Base-by-base conservation (phyloP, 345 rosid species). In the Ceriops zippeliana region DNA sequence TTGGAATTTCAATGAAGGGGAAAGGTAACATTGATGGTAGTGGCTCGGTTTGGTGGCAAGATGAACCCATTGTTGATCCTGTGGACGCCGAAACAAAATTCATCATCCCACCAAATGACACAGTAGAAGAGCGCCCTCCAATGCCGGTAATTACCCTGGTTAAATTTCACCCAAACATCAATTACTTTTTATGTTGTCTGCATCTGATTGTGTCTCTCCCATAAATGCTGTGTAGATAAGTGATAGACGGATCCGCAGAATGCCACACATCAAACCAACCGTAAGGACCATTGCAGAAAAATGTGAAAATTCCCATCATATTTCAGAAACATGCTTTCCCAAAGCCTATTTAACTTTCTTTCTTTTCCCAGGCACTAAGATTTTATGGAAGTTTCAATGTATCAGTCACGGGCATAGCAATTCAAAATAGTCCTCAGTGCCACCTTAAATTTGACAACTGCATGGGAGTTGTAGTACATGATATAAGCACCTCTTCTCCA, bases 371-470 rank as follows among this genome's bases (percentile, higher is more conserved):
- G 99, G 99, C 99, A 22, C 77, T 95, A 32, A 81, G 99, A 82
- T 90, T 95, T 70, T 95, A 95, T 61, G 99, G 99, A 63, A 95
- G 99, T 73, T 83, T 88, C 7, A 88, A 91, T 63, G 96, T 83
- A 68, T 88, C 98, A 1, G 93, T 95, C 75, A 87, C 91, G 3
- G 97, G 99, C 30, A 89, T 95, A 70, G 90, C 83, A 58, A 90
- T 95, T 72, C 93, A 83, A 75, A 91, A 90, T 87, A 95, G 99
- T 76, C 99, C 96, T 1, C 98, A 87, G 68, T 91, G 93, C 83
- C 99, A 95, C 75, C 96, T 95, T 82, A 91, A 95, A 82, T 95
- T 95, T 49, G 98, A 95, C 80, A 83, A 90, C 78, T 90, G 97
- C 82, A 73, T 83, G 10, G 90, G 93, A 47, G 97, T 95, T 0